Evolutionary conservation across 305 asterid genomes (phyloP).

Genomic region (Solanum chacoense): DNA sequence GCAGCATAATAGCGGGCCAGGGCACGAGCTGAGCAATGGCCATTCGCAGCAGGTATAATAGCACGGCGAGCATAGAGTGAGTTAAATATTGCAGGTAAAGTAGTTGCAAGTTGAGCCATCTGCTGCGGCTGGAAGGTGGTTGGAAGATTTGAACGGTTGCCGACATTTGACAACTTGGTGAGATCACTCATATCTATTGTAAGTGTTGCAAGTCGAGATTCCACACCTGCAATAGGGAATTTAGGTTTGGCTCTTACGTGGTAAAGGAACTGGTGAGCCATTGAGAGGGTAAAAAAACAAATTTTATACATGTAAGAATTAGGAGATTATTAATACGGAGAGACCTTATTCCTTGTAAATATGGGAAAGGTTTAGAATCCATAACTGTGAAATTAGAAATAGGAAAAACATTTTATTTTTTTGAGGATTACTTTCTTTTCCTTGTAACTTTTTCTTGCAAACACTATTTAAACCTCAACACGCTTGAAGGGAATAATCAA

Average conservation of each 20-base stretch:
- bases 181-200: slow-evolving; percentile 77
- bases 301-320: neutral
- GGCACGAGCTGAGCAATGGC: slow-evolving; percentile 97
- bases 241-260: neutral
- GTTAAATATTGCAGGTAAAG: slow-evolving; percentile 72
- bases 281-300: neutral
- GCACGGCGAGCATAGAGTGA: slow-evolving; percentile 77
- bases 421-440: neutral
- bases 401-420: neutral
- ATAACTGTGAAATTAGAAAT: neutral
- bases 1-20: slow-evolving; percentile 93
- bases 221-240: slow-evolving; percentile 52
- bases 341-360: neutral
- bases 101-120: slow-evolving; percentile 35
- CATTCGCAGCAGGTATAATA: slow-evolving; percentile 82
- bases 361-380: neutral
- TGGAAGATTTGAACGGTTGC: slow-evolving; percentile 49
- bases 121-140: slow-evolving; percentile 67
- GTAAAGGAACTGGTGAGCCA: neutral
- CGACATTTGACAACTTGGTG: slow-evolving; percentile 31
- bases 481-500: neutral
- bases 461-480: neutral
- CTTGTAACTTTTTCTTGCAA: neutral
- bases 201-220: slow-evolving; percentile 89
- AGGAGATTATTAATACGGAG: neutral